A percentile compares a stretch with the other conserved stretches of the same genome.
These are phyloP conservation scores for Blastobotrys terrestris DNA, from an alignment of 805 yeast genomes.

Conservation along the genomic window DNA sequence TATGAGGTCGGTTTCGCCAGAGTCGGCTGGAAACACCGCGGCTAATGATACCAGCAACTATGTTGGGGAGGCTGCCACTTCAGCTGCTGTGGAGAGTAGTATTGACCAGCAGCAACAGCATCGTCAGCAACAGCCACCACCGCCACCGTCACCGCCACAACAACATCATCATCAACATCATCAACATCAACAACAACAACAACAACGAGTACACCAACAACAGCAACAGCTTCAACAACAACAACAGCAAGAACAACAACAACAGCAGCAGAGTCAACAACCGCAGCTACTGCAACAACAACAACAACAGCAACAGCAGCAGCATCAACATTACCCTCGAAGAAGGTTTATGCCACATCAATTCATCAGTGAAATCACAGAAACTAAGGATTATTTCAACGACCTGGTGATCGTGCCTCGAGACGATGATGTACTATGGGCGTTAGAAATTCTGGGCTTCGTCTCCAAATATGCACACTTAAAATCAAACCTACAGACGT, in stretches of 20 bases:
- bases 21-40: not conserved
- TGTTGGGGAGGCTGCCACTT: not conserved
- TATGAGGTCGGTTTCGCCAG: not conserved
- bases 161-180: no score
- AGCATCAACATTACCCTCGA: not conserved
- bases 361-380: not conserved
- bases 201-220: slow-evolving; percentile 1
- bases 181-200: slow-evolving; percentile 4
- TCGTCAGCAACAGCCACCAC: slow-evolving; percentile 4
- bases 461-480: slow-evolving; percentile 84
- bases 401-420: slow-evolving; percentile 75
- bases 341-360: not conserved
- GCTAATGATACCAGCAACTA: not conserved
- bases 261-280: no score
- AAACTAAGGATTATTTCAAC: slow-evolving; percentile 46
- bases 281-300: no score
- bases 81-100: not conserved
- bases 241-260: slow-evolving; percentile 7
- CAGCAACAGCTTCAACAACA: slow-evolving; percentile 2
- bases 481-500: slow-evolving; percentile 65
- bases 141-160: slow-evolving; percentile 9
- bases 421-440: slow-evolving; percentile 92
- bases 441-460: slow-evolving; percentile 84
- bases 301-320: not conserved
- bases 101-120: no score